Evolutionary conservation across 108 stramenopile genomes (phyloP).

Genomic region (Nitzschia palea): DNA sequence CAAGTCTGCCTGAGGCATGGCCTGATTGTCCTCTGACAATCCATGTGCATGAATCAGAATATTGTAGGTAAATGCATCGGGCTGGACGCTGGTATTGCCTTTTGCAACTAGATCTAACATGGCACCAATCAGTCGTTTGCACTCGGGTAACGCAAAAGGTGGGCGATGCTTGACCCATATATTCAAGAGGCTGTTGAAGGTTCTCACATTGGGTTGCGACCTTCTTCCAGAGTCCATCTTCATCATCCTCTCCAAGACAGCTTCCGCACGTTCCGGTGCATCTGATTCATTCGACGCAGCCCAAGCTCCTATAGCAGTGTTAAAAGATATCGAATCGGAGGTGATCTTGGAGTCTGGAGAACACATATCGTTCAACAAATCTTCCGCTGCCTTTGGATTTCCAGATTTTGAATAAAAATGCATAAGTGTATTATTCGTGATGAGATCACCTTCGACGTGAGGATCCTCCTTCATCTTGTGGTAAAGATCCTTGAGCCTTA

Average conservation of each 20-base stretch:
- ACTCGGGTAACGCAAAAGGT: conserved; percentile 41
- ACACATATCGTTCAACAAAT: conserved; percentile 35
- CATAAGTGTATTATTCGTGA: conserved; percentile 32
- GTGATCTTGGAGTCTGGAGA: conserved; percentile 30
- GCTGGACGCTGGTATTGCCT: conserved; percentile 25
- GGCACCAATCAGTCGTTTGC: conserved; percentile 36
- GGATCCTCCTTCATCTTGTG: conserved; percentile 49
- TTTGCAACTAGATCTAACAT: conserved; percentile 24
- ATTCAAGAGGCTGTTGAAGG: conserved; percentile 65
- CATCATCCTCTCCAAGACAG: conserved; percentile 47
- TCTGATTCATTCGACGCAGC: conserved; percentile 17
- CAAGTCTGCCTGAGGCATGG: conserved; percentile 34
- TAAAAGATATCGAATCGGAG: conserved; percentile 43
- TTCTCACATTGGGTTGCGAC: conserved; percentile 64
- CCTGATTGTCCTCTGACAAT: conserved; percentile 13
- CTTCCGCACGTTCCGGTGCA: conserved; percentile 50
- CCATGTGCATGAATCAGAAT: conserved; percentile 30
- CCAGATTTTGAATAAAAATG: conserved; percentile 23
- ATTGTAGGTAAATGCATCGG: conserved; percentile 44
- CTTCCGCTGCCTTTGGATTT: conserved; percentile 20
- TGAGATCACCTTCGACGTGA: conserved; percentile 40
- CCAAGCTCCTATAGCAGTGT: conserved; percentile 39
- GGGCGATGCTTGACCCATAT: conserved; percentile 58
- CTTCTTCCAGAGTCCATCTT: background rate
- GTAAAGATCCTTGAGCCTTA: conserved; percentile 48